Evolutionary conservation across 306 rosid genomes (phyloP), one percentile per base, ranked within the genome.

Genomic region (Acacia confusa): DNA sequence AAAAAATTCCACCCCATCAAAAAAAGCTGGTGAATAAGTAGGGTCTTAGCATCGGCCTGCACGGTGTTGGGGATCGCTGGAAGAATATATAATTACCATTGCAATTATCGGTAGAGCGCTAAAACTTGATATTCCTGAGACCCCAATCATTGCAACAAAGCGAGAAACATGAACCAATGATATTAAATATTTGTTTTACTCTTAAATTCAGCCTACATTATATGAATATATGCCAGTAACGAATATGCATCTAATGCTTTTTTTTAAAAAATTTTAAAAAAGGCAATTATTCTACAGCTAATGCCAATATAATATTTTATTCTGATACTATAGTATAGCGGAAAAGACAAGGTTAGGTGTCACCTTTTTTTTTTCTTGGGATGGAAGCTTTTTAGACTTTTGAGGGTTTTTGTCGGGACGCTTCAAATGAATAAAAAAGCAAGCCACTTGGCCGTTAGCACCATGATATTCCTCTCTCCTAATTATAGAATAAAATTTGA

Each of bases 121-220:
- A 36, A 36, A 61, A 16, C 38, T 52, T 52, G 12, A 36, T 36
- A 27, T 34, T 58, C 30, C 38, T 19, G 94, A 87, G 72, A 90
- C 88, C 61, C 97, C 99, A 78, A 92, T 90, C 95, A 93, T 95
- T 57, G 99, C 40, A 36, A 34, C 99, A 79, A 93, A 92, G 79
- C 93, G 98, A 78, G 87, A 7, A 5, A 36, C 77, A 84, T 95
- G 99, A 82, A 91, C 91, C 45, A 93, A 36, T 36, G 40, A 36
- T 36, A 36, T 36, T 5, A 36, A 36, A 36, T 36, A 36, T 36
- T 36, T 36, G 40, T 36, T 36, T 36, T 36, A 36, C 40, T 5
- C 40, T 36, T 36, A 5, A 36, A 36, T 5, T 36, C 8, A 36
- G 40, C 40, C 40, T 9, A 57, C 12, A 57, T 57, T 22, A 9